These are phyloP conservation scores for Detonula confervacea DNA, from an alignment of 352 stramenopile genomes.

Conservation along the genomic window DNA sequence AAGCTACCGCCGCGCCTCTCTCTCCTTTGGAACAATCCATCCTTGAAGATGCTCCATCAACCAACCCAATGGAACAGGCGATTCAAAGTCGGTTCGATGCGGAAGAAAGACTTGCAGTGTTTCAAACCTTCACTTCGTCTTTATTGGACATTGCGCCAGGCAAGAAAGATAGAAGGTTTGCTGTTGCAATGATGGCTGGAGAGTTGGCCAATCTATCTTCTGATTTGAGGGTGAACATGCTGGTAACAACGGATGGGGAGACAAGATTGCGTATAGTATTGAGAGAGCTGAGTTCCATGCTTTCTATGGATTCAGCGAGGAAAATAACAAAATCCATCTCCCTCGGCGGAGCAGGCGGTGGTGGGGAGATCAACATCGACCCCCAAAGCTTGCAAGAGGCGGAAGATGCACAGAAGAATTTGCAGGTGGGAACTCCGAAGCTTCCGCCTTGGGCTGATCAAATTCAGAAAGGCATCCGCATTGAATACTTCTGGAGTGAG, in stretches of 20 bases:
- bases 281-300: constrained; percentile 47
- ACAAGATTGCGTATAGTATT: constrained; percentile 67
- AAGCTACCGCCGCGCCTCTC: constrained; percentile 43
- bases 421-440: constrained; percentile 73
- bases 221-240: constrained; percentile 59
- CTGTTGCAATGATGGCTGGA: constrained; percentile 73
- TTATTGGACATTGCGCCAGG: constrained; percentile 69
- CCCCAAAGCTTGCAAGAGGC: constrained; percentile 39
- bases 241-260: constrained; percentile 59
- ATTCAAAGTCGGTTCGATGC: constrained; percentile 52
- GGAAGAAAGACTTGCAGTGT: constrained; percentile 64
- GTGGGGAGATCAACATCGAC: constrained; percentile 28
- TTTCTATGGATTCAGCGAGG: constrained; percentile 52
- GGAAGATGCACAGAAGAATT: constrained; percentile 58
- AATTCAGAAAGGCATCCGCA: constrained; percentile 66
- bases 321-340: constrained; percentile 60
- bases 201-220: constrained; percentile 75
- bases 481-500: constrained; percentile 86
- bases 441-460: constrained; percentile 75
- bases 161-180: constrained; percentile 59
- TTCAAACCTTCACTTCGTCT: constrained; percentile 64
- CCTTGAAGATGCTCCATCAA: constrained; percentile 58
- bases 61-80: constrained; percentile 35
- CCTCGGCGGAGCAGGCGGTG: constrained; percentile 11
- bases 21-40: constrained; percentile 78